These are phyloP conservation scores for Barbarea vulgaris DNA, from an alignment of 345 rosid genomes.

Conservation along the genomic window DNA sequence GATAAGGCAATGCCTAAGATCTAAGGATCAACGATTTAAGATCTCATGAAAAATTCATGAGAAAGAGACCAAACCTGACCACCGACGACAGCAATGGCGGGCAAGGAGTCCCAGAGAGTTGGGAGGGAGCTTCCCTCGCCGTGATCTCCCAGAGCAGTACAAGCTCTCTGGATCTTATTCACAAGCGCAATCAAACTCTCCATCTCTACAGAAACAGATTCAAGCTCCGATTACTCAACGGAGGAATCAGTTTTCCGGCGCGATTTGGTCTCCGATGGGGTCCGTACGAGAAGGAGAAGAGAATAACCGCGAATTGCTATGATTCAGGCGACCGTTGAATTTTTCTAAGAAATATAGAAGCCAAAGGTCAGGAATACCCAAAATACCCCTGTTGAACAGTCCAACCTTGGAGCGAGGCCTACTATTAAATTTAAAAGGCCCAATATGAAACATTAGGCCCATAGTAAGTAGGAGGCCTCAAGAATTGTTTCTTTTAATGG, in stretches of 20 bases:
- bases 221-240: constrained; percentile 4
- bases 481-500: not conserved
- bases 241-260: constrained; percentile 6
- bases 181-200: constrained; percentile 84
- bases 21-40: constrained; percentile 2
- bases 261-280: constrained; percentile 30
- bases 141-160: constrained; percentile 93
- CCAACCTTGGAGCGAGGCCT: not conserved
- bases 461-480: not conserved
- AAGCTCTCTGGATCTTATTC: constrained; percentile 91
- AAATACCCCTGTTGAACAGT: constrained; percentile 21
- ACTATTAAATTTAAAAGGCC: not conserved
- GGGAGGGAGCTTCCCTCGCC: constrained; percentile 96
- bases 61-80: constrained; percentile 64
- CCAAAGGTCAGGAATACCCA: not conserved
- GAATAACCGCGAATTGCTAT: constrained; percentile 37
- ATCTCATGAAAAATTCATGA: not conserved
- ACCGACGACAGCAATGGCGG: constrained; percentile 94
- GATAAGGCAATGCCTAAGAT: constrained; percentile 23
- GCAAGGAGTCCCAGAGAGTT: constrained; percentile 95
- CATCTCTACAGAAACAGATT: constrained; percentile 45
- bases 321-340: constrained; percentile 37
- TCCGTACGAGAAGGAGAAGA: constrained; percentile 26
- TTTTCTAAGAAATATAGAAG: constrained; percentile 15
- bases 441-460: constrained; percentile 1